phyloP scores from a whole-genome alignment of 2,329 filamentous ascomycete genomes.

The Scolecobasidium constrictum region DNA sequence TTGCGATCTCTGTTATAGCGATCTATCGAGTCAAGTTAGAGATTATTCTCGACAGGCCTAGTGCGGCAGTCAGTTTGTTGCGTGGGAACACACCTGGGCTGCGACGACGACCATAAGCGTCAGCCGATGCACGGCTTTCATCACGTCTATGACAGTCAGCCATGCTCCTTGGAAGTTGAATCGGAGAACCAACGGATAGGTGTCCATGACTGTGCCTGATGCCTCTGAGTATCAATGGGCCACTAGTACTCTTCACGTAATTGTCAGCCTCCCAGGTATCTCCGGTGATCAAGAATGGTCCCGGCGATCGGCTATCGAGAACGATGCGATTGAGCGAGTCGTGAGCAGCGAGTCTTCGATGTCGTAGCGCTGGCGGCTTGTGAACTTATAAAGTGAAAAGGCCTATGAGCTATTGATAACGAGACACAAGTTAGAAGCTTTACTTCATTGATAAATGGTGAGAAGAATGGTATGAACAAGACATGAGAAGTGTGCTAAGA shows the following conservation, averaged over 20 bases:
- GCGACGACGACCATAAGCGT: background rate
- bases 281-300: no score
- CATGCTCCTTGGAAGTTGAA: background rate
- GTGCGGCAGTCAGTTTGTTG: no score
- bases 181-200: background rate
- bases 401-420: background rate
- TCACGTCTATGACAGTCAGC: background rate
- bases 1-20: slow-evolving; percentile 17
- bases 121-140: background rate
- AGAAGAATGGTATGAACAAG: background rate
- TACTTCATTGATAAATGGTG: background rate
- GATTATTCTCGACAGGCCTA: no score
- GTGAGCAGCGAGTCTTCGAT: no score
- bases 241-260: no score
- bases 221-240: no score
- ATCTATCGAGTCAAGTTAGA: slow-evolving; percentile 9
- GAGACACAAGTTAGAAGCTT: background rate
- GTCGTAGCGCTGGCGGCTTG: no score
- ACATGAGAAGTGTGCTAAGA: background rate
- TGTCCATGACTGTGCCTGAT: no score
- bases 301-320: no score
- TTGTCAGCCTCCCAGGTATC: no score
- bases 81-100: background rate
- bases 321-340: no score
- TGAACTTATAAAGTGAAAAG: no score